These are phyloP conservation scores for Xylariaceae sp. DNA, from an alignment of 2,329 filamentous ascomycete genomes.

Conservation along the genomic window DNA sequence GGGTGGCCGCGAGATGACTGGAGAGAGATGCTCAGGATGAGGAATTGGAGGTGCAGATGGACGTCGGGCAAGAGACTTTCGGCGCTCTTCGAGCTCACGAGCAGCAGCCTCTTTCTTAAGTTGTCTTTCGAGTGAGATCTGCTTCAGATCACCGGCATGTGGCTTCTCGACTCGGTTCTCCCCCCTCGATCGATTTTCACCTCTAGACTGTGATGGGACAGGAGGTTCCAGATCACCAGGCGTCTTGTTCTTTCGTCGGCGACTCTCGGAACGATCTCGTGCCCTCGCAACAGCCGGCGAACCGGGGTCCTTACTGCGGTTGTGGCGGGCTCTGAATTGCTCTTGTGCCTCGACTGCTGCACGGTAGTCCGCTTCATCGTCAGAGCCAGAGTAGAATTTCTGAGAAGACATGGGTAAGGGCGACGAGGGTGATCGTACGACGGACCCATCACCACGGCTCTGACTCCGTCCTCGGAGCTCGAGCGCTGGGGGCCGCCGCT, in stretches of 20 bases:
- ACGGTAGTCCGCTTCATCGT: conserved; percentile 63
- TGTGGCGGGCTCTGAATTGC: conserved; percentile 54
- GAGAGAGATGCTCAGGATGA: conserved; percentile 60
- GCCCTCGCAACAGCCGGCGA: conserved; percentile 30
- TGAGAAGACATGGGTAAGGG: conserved; percentile 72
- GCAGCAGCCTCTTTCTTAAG: conserved; percentile 73
- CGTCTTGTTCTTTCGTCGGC: conserved; percentile 33
- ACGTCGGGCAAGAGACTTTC: conserved; percentile 76
- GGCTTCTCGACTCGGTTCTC: no score
- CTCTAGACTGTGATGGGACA: conserved; percentile 24
- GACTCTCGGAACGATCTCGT: conserved; percentile 40
- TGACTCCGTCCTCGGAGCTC: conserved; percentile 62
- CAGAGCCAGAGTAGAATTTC: conserved; percentile 50
- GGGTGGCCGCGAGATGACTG: conserved; percentile 33
- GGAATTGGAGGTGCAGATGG: conserved; percentile 79
- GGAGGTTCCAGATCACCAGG: conserved; percentile 31
- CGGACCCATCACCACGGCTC: conserved; percentile 57
- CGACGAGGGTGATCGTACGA: conserved; percentile 71
- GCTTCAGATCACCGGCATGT: conserved; percentile 52
- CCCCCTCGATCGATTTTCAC: conserved; percentile 18
- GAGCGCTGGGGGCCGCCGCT: conserved; percentile 42
- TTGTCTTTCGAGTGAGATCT: conserved; percentile 59
- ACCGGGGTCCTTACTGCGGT: conserved; percentile 43
- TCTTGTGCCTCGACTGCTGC: conserved; percentile 54
- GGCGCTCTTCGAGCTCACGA: conserved; percentile 82